A percentile compares a stretch with the other conserved stretches of the same genome.
phyloP scores from a whole-genome alignment of 1,139 yeast genomes.

The Sugiyamaella sp. region DNA sequence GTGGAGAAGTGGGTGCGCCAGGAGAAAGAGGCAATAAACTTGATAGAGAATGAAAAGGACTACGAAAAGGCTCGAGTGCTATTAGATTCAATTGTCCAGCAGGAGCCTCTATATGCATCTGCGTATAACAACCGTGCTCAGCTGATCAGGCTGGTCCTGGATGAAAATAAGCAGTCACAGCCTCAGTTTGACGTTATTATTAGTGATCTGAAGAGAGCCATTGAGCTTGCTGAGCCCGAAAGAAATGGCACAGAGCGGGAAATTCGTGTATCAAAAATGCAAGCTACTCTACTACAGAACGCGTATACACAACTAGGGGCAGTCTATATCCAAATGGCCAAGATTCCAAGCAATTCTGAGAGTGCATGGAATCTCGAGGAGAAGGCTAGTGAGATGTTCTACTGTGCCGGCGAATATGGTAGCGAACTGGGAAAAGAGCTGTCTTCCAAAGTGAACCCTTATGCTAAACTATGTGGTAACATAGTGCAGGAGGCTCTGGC shows the following conservation, averaged over 20 bases:
- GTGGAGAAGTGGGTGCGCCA: constrained; percentile 29
- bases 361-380: constrained; percentile 37
- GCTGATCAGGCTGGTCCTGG: constrained; percentile 27
- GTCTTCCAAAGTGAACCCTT: constrained; percentile 40
- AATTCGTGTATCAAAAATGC: constrained; percentile 37
- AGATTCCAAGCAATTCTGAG: constrained; percentile 5
- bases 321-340: constrained; percentile 30
- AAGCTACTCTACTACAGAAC: constrained; percentile 38
- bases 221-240: constrained; percentile 35
- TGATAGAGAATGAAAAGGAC: constrained; percentile 26
- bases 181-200: constrained; percentile 21
- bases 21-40: constrained; percentile 35
- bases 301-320: constrained; percentile 40
- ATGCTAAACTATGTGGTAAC: constrained; percentile 43
- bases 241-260: neutral
- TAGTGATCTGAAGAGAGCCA: constrained; percentile 34
- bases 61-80: constrained; percentile 27
- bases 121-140: constrained; percentile 44
- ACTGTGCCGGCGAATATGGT: constrained; percentile 38
- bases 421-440: constrained; percentile 36
- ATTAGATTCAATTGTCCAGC: constrained; percentile 30
- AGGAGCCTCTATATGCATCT: constrained; percentile 39
- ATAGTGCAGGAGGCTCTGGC: constrained; percentile 36
- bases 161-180: neutral
- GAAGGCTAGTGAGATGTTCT: constrained; percentile 37